Base-by-base conservation (phyloP, 257 asterid genomes). In the Przewalskia tangutica region DNA sequence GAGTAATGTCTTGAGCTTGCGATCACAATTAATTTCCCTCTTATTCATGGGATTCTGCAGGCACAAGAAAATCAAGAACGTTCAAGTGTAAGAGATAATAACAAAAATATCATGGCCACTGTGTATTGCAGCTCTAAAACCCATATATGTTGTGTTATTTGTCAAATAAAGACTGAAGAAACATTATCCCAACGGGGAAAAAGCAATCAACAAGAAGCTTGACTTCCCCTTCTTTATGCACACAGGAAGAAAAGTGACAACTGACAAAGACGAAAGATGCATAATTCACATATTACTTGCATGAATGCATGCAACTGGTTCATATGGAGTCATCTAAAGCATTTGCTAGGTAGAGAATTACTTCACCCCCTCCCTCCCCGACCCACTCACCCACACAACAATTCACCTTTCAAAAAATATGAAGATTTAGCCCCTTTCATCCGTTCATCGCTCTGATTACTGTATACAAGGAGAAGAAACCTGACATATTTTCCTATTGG, bases 11-110 rank as follows among this genome's bases (percentile, higher is more conserved):
- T 89, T 90, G 60, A 92, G 91, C 87, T 90, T 92, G 53, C 67
- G 91, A 81, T 92, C 94, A 14, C 94, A 92, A 8, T 79, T 40
- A 46, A 90, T 92, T 89, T 90, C 97, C 84, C 82, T 89, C 87
- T 84, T 92, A 60, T 92, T 85, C 5, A 73, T 55, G 1, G 92
- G 94, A 84, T 90, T 90, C 94, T 92, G 89, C 87, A 77, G 84
- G 46, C 70, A 65, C 51, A 59, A 17, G 42, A 40, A 63, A 36
- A 73, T n/a, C 11, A 79, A 66, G 59, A 32, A 55, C 9, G 75
- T 34, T 63, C 40, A 12, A 38, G 17, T 48, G 78, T 60, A 54
- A 58, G 62, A 55, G 23, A 55, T 17, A 8, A 55, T 5, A 17
- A 18, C 6, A 55, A 14, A 18, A 55, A 18, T 14, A 17, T 55